A percentile compares a stretch with the other conserved stretches of the same genome.
Conservation (phyloP, 2,329 filamentous ascomycete species). For the Botrytis elliptica region DNA sequence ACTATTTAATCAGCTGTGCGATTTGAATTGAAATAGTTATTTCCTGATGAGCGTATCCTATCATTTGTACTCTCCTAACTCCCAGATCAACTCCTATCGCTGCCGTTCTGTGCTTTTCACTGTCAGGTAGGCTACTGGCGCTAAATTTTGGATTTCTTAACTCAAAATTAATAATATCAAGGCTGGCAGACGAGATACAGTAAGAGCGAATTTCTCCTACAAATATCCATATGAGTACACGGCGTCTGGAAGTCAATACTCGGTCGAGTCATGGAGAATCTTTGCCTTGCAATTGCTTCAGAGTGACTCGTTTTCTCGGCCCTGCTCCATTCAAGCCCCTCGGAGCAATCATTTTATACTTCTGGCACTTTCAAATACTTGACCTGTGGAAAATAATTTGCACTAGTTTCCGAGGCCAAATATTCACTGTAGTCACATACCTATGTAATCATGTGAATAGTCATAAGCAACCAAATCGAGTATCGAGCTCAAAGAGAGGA, state of each 20-base stretch:
- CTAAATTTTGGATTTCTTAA: fast-evolving
- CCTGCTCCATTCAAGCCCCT: not conserved
- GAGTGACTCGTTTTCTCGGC: fast-evolving
- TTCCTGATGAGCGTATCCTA: not conserved
- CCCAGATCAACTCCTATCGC: fast-evolving
- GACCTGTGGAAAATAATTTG: not conserved
- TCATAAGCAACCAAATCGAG: too few relatives aligned
- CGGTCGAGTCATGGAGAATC: not conserved
- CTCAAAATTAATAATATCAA: not conserved
- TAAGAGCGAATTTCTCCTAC: not conserved
- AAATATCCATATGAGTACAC: too few relatives aligned
- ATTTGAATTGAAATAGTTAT: fast-evolving
- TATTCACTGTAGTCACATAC: not conserved
- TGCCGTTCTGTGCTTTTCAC: not conserved
- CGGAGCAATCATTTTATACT: not conserved
- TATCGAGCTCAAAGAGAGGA: too few relatives aligned
- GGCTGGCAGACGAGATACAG: not conserved
- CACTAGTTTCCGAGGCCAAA: not conserved
- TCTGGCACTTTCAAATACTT: not conserved
- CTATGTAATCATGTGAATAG: too few relatives aligned
- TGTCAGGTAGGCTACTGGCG: not conserved
- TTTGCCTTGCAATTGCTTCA: not conserved
- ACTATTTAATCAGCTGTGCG: not conserved
- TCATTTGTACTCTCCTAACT: fast-evolving
- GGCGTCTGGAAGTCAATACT: too few relatives aligned